A percentile compares a stretch with the other conserved stretches of the same genome.
These are phyloP conservation scores for Fusarium siculi DNA, from an alignment of 2,329 filamentous ascomycete species.

Conservation along the genomic window DNA sequence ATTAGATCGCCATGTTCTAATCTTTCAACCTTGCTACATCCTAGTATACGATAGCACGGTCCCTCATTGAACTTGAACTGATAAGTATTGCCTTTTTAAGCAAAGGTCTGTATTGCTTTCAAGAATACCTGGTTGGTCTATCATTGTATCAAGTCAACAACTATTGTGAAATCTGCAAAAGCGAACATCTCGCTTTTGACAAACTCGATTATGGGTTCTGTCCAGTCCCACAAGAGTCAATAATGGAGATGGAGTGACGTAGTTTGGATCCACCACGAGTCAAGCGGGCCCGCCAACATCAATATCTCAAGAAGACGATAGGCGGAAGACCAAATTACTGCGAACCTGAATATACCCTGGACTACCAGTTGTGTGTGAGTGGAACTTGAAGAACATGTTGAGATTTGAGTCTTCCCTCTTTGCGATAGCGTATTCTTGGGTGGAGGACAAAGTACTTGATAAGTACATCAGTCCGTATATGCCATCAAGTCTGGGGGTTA, in stretches of 20 bases:
- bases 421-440: conserved; percentile 16
- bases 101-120: neutral
- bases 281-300: conserved; percentile 25
- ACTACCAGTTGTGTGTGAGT: conserved; percentile 29
- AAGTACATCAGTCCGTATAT: conserved; percentile 15
- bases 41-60: conserved; percentile 8
- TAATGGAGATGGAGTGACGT: conserved; percentile 33
- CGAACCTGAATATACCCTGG: conserved; percentile 24
- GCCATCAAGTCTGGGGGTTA: conserved; percentile 2
- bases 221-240: neutral
- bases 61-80: neutral
- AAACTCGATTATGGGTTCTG: neutral
- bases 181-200: neutral
- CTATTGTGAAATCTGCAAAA: neutral
- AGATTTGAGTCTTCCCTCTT: conserved; percentile 23
- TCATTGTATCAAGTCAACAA: neutral
- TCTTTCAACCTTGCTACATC: conserved; percentile 13
- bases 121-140: neutral
- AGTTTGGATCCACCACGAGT: conserved; percentile 28
- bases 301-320: conserved; percentile 34
- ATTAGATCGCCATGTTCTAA: conserved; percentile 31
- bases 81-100: neutral
- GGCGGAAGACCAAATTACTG: conserved; percentile 21
- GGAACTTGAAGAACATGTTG: conserved; percentile 22
- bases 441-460: conserved; percentile 28